These are phyloP conservation scores for Mortierella antarctica DNA, from an alignment of 192 early-diverging fungal species.

Conservation along the genomic window DNA sequence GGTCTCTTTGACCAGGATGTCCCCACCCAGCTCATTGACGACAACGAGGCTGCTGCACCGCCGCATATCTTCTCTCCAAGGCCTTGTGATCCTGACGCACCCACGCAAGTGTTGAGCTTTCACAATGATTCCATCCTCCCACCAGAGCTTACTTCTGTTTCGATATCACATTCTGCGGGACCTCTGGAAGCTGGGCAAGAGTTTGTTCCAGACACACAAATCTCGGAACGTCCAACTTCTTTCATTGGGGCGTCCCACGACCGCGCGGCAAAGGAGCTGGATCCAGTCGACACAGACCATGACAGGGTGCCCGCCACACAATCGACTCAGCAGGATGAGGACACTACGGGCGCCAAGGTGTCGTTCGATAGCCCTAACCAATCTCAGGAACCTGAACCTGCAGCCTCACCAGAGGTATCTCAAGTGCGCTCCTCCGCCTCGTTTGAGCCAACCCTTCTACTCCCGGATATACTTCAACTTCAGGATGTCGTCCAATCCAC, in stretches of 20 bases:
- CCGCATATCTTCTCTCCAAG: not conserved
- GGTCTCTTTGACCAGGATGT: not conserved
- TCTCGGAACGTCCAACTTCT: too few relatives aligned
- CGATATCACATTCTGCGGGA: too few relatives aligned
- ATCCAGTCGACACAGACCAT: not conserved
- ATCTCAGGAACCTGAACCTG: not conserved
- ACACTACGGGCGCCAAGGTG: not conserved
- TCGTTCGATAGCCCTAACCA: too few relatives aligned
- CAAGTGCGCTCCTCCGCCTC: not conserved
- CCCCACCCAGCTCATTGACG: not conserved
- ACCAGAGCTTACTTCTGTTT: not conserved
- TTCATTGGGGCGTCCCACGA: too few relatives aligned
- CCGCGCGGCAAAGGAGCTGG: too few relatives aligned
- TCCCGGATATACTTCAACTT: too few relatives aligned
- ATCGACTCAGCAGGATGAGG: not conserved
- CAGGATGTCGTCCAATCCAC: too few relatives aligned
- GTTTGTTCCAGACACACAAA: too few relatives aligned
- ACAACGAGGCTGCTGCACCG: too few relatives aligned
- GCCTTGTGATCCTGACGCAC: not conserved
- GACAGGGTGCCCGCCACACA: not conserved
- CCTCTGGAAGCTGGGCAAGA: too few relatives aligned
- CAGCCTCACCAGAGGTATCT: slow-evolving; percentile 3
- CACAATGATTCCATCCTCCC: not conserved
- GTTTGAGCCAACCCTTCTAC: not conserved
- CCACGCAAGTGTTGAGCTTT: not conserved